Base-by-base conservation (phyloP, 345 rosid genomes). In the Aquilaria yunnanensis region DNA sequence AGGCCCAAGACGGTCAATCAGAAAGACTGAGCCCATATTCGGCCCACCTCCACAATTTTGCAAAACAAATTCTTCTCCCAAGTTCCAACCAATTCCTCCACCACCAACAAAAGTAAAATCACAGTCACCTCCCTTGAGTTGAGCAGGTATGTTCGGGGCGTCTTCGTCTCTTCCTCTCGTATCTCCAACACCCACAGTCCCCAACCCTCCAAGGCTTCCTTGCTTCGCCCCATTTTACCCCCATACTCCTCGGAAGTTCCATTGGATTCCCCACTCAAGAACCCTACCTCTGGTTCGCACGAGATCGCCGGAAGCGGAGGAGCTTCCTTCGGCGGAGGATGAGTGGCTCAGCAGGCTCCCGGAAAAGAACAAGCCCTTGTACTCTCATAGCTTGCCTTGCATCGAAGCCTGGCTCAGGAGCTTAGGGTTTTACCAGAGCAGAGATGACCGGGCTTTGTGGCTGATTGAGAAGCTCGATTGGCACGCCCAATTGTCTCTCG, bases 371-470 rank as follows among this genome's bases (percentile, higher is more conserved):
- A 90, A 78, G 83, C 94, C 97, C 47, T 63, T 93, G 56, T 93
- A 88, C 69, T 86, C 99, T 16, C 95, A 93, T 57, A 93, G 97
- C 76, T 76, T 93, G 77, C 96, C 96, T 32, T 86, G 98, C 63
- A 88, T 90, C 64, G 97, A 93, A 63, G 87, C 92, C 14, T 93
- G 97, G 98, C 76, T 93, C 32, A 83, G 69, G 67, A 80, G 62
- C 12, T 59, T 90, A 67, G 98, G 92, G 71, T 93, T 90, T 79
- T 70, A 59, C 45, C 96, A 84, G 74, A 82, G 85, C 74, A 78
- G 72, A 67, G 96, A 85, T 12, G 89, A 90, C 74, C 84, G 85
- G 37, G 92, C 96, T 47, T 68, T 86, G 63, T 93, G 96, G 97
- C 61, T 80, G 34, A 64, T 88, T 53, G 85, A 94, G 67, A 86